Base-by-base conservation (phyloP, 2,329 filamentous ascomycete genomes). In the Rhynchosporium graminicola region DNA sequence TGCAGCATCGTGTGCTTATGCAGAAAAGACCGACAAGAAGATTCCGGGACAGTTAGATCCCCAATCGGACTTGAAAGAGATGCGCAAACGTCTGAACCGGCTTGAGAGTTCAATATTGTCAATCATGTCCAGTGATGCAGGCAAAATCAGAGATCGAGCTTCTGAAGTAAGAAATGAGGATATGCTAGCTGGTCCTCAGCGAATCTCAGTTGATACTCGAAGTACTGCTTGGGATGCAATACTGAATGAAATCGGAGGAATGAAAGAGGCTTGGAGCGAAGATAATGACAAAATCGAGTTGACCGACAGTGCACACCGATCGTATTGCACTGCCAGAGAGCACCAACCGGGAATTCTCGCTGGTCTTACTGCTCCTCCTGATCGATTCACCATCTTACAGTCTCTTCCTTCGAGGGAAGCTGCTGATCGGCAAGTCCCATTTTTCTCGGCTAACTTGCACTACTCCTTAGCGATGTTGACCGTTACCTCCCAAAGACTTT, bases 191-290 rank as follows among this genome's bases (percentile, higher is more conserved):
- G 62, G 65, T 15, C 64, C 62, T 36, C 67, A 60, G 59, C 63
- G 47, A 28, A 61, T 67, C 20, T 64, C 45, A 48, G 52, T 57
- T 48, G 68, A 66, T 60, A 62, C 65, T n/a, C 63, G 83, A 3
- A 81, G 82, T 10, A 85, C 83, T 48, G 82, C 86, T 64, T 84
- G 83, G 65, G 80, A 84, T 78, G 81, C 82, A 3, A 83, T 86
- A 72, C 71, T 85, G 12, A 82, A 85, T 67, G 82, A 86, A 64
- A 61, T 69, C 28, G 66, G 66, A 56, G 64, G 66, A 42, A 68
- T 71, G 66, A 71, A 72, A 45, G 74, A 76, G 51, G 65, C 65
- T 47, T 70, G 65, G 65, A 57, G 59, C 43, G 65, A 66, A 1
- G 76, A 76, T 0, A 76, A 77, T 4, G 77, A 76, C 10, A 73